phyloP scores from a whole-genome alignment of 805 yeast genomes.

The Schwanniomyces polymorphus region DNA sequence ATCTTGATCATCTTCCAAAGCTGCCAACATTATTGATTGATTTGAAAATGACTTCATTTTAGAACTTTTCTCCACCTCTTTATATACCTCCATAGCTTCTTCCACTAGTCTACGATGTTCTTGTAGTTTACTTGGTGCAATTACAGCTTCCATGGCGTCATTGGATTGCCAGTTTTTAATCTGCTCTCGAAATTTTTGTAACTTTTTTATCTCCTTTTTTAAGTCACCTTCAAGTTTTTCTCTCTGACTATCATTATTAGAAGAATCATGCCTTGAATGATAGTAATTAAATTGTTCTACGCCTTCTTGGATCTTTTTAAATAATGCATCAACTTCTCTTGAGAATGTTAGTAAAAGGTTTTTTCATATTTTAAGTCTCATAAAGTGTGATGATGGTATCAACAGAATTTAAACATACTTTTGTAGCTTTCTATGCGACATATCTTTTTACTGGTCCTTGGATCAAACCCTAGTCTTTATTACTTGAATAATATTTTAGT shows the following conservation, averaged over 20 bases:
- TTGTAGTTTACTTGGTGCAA: slow-evolving; percentile 25
- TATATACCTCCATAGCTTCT: slow-evolving; percentile 47
- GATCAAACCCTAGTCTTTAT: neutral
- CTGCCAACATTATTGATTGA: slow-evolving; percentile 46
- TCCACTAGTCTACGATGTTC: slow-evolving; percentile 42
- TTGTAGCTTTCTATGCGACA: slow-evolving; percentile 35
- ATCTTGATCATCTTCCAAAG: slow-evolving; percentile 29
- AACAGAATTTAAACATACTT: slow-evolving; percentile 25
- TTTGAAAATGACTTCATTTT: slow-evolving; percentile 46
- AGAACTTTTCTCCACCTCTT: slow-evolving; percentile 42
- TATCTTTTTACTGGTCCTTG: slow-evolving; percentile 4
- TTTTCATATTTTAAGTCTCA: neutral
- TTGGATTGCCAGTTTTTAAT: slow-evolving; percentile 47
- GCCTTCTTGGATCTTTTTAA: slow-evolving; percentile 47
- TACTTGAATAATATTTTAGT: neutral
- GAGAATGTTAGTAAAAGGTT: slow-evolving; percentile 4
- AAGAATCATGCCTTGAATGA: slow-evolving; percentile 41
- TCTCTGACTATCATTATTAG: slow-evolving; percentile 41
- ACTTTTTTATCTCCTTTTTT: slow-evolving; percentile 45
- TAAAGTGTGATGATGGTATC: neutral
- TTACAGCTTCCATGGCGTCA: slow-evolving; percentile 26
- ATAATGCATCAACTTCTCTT: slow-evolving; percentile 42
- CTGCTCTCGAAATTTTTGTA: slow-evolving; percentile 46
- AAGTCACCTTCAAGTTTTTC: slow-evolving; percentile 44
- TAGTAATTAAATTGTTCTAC: slow-evolving; percentile 45